These are phyloP conservation scores for Torrubiella hemipterigena DNA, from an alignment of 2,329 filamentous ascomycete species.

Conservation along the genomic window DNA sequence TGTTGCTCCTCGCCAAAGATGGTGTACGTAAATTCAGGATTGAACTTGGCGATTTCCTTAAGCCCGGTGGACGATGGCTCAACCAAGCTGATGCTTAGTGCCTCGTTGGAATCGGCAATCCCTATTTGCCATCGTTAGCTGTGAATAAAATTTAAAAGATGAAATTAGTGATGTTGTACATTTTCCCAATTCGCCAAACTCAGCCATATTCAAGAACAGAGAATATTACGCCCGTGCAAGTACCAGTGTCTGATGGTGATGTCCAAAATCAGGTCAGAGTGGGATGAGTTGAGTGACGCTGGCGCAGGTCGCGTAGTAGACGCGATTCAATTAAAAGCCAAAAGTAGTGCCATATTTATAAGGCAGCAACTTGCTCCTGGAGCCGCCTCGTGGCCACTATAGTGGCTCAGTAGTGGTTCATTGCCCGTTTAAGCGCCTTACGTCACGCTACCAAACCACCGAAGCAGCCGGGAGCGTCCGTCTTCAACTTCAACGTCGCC, in stretches of 20 bases:
- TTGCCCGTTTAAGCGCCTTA: not conserved
- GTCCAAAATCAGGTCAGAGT: too few relatives aligned
- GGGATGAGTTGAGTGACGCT: not conserved
- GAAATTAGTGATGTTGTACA: too few relatives aligned
- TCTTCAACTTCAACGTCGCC: not conserved
- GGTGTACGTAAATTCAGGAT: slow-evolving; percentile 79
- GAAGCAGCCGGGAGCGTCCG: not conserved
- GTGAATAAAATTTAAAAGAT: too few relatives aligned
- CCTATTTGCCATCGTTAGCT: slow-evolving; percentile 25
- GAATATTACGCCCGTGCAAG: too few relatives aligned
- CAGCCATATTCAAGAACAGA: too few relatives aligned
- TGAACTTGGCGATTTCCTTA: slow-evolving; percentile 56
- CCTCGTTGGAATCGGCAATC: slow-evolving; percentile 49
- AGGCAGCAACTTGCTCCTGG: too few relatives aligned
- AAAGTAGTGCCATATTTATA: not conserved
- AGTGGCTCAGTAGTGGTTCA: not conserved
- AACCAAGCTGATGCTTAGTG: slow-evolving; percentile 48
- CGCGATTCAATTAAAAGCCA: not conserved
- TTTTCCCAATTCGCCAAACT: too few relatives aligned
- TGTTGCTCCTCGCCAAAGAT: slow-evolving; percentile 89
- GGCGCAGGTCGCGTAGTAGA: not conserved
- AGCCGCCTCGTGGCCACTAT: too few relatives aligned
- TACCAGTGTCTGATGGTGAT: too few relatives aligned
- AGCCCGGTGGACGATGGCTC: slow-evolving; percentile 34
- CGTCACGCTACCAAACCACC: not conserved